These are phyloP conservation scores for Umbilicus rupestris DNA, from an alignment of 164 flowering plant species.

Conservation along the genomic window DNA sequence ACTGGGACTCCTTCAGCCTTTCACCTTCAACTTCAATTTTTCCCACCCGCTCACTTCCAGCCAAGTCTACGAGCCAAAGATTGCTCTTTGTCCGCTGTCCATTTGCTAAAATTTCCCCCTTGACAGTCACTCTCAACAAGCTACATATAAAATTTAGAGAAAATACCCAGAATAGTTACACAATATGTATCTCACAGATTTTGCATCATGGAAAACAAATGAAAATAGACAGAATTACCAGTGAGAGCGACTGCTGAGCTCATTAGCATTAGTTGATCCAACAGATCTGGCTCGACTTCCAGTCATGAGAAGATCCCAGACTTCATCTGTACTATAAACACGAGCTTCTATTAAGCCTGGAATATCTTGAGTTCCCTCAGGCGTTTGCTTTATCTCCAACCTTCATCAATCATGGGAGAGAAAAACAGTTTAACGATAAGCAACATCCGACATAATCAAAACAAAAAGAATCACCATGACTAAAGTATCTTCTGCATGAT, in stretches of 20 bases:
- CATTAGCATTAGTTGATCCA: constrained; percentile 79
- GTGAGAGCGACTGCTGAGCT: constrained; percentile 86
- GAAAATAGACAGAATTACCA: constrained; percentile 35
- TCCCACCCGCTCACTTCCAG: constrained; percentile 84
- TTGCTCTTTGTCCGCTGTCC: constrained; percentile 62
- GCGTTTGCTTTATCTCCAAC: constrained; percentile 77
- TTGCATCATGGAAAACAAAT: not conserved
- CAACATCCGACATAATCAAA: not conserved
- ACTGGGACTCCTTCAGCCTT: constrained; percentile 78
- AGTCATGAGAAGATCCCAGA: constrained; percentile 63
- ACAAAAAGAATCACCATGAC: not conserved
- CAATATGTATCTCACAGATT: not conserved
- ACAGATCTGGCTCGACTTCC: constrained; percentile 69
- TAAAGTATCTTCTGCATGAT: no score
- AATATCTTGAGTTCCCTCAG: constrained; percentile 78
- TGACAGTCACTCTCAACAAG: constrained; percentile 67
- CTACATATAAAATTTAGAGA: constrained; percentile 23
- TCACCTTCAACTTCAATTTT: constrained; percentile 79
- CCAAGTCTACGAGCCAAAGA: constrained; percentile 83
- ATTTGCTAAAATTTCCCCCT: constrained; percentile 51
- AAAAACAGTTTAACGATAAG: constrained; percentile 2
- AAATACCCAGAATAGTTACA: not conserved
- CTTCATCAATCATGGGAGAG: constrained; percentile 8
- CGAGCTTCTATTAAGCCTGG: constrained; percentile 69
- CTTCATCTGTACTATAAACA: constrained; percentile 52